Conservation (phyloP, 1,284 basidiomycete species). For the Ustilago loliicola region DNA sequence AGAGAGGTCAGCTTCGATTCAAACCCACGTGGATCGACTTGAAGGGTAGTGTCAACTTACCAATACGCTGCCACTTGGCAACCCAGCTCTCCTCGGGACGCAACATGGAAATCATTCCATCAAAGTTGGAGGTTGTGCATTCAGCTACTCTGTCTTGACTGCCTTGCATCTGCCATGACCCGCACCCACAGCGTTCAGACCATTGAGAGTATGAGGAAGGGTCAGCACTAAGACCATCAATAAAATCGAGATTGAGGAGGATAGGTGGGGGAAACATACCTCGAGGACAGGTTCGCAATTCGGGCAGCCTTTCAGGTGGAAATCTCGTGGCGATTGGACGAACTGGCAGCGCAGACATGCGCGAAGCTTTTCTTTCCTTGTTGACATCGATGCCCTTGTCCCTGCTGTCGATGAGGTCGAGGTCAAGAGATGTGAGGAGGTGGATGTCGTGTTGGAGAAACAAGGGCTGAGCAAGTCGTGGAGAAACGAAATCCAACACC, state of each 20-base stretch:
- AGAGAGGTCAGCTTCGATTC: neutral
- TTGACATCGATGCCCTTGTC: conserved; percentile 41
- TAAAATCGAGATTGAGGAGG: neutral
- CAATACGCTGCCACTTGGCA: conserved; percentile 72
- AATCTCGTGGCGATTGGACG: conserved; percentile 86
- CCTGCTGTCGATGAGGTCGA: neutral
- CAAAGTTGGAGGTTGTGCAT: conserved; percentile 94
- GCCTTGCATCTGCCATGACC: conserved; percentile 81
- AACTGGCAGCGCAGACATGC: conserved; percentile 94
- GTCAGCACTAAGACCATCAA: neutral
- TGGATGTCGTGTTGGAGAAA: conserved; percentile 2
- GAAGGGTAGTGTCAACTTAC: conserved; percentile 28
- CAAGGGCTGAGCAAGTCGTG: neutral
- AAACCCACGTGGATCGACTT: neutral
- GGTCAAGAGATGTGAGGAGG: neutral
- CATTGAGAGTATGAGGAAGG: neutral
- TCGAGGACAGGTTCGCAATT: conserved; percentile 97
- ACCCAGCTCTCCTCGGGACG: conserved; percentile 95
- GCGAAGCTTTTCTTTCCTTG: conserved; percentile 75
- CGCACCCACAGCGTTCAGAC: neutral
- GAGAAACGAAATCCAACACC: neutral
- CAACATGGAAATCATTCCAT: conserved; percentile 90
- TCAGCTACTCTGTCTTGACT: conserved; percentile 84
- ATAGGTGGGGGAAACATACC: conserved; percentile 73
- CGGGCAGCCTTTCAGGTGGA: conserved; percentile 87